phyloP scores from a whole-genome alignment of 225 moss, liverwort and hornwort species.

The Marchantia polymorpha region DNA sequence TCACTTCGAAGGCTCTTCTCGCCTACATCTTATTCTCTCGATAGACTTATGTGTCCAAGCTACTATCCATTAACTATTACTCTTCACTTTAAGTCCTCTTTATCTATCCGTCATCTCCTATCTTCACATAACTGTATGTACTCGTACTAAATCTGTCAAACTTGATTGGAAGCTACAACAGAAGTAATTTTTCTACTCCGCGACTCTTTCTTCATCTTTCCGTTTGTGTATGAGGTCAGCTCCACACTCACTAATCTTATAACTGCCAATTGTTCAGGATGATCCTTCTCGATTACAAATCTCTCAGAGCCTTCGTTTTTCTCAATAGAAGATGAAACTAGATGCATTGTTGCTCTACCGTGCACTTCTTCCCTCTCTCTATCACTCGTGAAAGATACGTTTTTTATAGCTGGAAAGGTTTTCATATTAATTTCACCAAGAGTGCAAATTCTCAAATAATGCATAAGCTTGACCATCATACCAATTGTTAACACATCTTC shows the following conservation, averaged over 20 bases:
- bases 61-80: constrained; percentile 47
- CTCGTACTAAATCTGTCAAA: constrained; percentile 72
- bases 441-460: constrained; percentile 79
- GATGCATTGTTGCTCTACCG: constrained; percentile 59
- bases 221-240: constrained; percentile 64
- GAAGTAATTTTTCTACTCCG: constrained; percentile 52
- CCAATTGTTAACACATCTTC: constrained; percentile 88
- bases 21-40: constrained; percentile 75
- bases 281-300: constrained; percentile 44
- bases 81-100: constrained; percentile 75
- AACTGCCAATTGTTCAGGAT: constrained; percentile 44
- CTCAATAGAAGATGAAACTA: constrained; percentile 65
- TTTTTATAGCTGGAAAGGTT: constrained; percentile 39
- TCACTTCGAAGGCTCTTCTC: constrained; percentile 81
- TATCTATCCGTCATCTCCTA: constrained; percentile 76
- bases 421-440: constrained; percentile 65
- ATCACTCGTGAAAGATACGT: constrained; percentile 51
- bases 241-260: constrained; percentile 56
- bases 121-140: constrained; percentile 84
- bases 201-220: constrained; percentile 63
- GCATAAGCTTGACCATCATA: constrained; percentile 91
- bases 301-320: constrained; percentile 54
- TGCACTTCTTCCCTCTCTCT: constrained; percentile 85
- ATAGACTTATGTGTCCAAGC: constrained; percentile 63
- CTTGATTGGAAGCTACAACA: constrained; percentile 53